Conservation (phyloP, 257 asterid genomes). For the Fraxinus excelsior region DNA sequence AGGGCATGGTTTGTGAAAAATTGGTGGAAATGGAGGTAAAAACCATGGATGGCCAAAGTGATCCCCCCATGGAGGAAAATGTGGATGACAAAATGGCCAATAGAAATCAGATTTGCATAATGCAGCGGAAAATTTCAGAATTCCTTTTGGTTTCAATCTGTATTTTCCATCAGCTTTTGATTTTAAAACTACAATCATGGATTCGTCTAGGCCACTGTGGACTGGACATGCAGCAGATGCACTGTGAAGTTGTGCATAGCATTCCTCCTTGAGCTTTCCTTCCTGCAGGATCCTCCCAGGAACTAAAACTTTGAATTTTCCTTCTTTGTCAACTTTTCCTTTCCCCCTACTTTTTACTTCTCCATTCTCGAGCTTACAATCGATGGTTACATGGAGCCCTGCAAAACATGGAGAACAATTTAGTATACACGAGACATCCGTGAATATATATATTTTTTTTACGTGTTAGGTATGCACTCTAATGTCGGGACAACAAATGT, state of each 20-base stretch:
- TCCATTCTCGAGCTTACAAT: slow-evolving; percentile 68
- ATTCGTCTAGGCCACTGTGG: slow-evolving; percentile 55
- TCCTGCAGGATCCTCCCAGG: slow-evolving; percentile 44
- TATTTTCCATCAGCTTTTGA: background rate
- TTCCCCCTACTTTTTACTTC: slow-evolving; percentile 52
- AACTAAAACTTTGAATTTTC: slow-evolving; percentile 63
- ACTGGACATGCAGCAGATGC: slow-evolving; percentile 68
- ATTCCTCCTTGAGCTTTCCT: slow-evolving; percentile 62
- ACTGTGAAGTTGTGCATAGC: slow-evolving; percentile 84
- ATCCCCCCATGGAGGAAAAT: background rate
- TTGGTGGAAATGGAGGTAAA: slow-evolving; percentile 8
- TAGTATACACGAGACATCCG: background rate
- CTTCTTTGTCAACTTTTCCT: slow-evolving; percentile 58
- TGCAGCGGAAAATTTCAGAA: background rate
- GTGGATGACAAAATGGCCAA: slow-evolving; percentile 4
- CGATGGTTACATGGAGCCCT: slow-evolving; percentile 81
- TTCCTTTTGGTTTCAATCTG: background rate
- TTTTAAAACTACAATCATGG: slow-evolving; percentile 29
- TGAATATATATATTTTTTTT: background rate
- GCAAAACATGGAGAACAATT: slow-evolving; percentile 3
- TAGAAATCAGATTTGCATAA: background rate
- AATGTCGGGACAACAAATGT: background rate
- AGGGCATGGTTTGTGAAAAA: slow-evolving; percentile 4
- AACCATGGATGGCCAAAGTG: slow-evolving; percentile 9
- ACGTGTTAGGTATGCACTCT: no score